Conservation (phyloP, 2,329 filamentous ascomycete genomes). For the Tetracladium maxilliforme region DNA sequence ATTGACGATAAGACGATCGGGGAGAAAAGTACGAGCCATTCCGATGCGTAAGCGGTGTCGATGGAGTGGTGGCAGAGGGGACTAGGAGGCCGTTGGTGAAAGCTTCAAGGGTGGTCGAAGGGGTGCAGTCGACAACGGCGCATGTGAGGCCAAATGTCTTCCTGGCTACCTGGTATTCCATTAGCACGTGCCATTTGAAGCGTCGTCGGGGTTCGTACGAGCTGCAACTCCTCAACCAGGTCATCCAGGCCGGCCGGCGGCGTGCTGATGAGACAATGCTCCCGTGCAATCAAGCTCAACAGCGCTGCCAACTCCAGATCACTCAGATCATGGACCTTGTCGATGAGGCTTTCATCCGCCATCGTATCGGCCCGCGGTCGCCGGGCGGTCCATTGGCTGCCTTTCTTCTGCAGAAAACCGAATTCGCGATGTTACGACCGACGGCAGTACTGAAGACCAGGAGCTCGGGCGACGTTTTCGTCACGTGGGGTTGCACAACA, state of each 20-base stretch:
- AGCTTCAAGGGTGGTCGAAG: constrained; percentile 63
- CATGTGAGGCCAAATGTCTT: constrained; percentile 60
- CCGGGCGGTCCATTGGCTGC: no score
- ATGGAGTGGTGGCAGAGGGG: constrained; percentile 9
- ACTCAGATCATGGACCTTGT: constrained; percentile 62
- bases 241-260: constrained; percentile 44
- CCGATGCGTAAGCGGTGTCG: constrained; percentile 5
- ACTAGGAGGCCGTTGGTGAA: constrained; percentile 62
- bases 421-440: no score
- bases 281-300: constrained; percentile 63
- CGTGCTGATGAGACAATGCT: constrained; percentile 82
- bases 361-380: no score
- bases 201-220: constrained; percentile 39
- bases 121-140: constrained; percentile 57
- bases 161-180: constrained; percentile 42
- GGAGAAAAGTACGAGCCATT: no score
- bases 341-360: constrained; percentile 46
- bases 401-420: no score
- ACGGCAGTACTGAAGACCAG: no score
- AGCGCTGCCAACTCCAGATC: constrained; percentile 81
- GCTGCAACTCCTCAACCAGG: constrained; percentile 57
- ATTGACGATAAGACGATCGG: constrained; percentile 2
- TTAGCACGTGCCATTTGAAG: no score
- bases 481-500: no score
- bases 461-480: no score